Percentiles rank a stretch among this genome's conserved stretches.
phyloP scores from a whole-genome alignment of 495 filamentous ascomycete species.

The Penicillium canariense region DNA sequence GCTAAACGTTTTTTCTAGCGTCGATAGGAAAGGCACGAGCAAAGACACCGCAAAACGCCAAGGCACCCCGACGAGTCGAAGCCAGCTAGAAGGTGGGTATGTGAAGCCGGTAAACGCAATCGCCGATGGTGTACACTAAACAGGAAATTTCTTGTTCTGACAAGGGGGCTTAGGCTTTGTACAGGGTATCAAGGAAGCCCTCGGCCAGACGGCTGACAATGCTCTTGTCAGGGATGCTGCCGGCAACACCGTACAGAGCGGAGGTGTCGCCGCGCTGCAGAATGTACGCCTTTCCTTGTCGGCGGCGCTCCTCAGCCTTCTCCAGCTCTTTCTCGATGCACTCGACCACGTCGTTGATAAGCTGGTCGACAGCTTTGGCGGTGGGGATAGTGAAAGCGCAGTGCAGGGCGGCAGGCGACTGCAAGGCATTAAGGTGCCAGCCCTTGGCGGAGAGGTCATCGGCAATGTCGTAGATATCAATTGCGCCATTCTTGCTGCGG shows the following conservation, averaged over 20 bases:
- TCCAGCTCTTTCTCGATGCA: constrained; percentile 76
- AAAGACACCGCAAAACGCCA: constrained; percentile 10
- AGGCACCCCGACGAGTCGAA: neutral
- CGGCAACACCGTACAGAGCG: constrained; percentile 92
- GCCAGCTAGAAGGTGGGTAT: constrained; percentile 6
- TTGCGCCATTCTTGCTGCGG: constrained; percentile 58
- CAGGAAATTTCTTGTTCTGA: neutral
- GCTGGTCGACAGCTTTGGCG: constrained; percentile 70
- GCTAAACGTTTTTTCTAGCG: constrained; percentile 11
- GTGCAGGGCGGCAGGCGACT: constrained; percentile 91
- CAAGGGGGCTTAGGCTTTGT: constrained; percentile 69
- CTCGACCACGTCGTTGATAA: constrained; percentile 73
- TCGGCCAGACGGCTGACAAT: constrained; percentile 86
- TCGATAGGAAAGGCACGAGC: neutral
- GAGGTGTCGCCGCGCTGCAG: constrained; percentile 65
- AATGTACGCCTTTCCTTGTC: constrained; percentile 55
- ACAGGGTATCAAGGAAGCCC: constrained; percentile 93
- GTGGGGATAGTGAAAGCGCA: constrained; percentile 92
- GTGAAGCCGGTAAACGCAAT: constrained; percentile 10
- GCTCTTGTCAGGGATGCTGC: constrained; percentile 91
- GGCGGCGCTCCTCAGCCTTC: constrained; percentile 71
- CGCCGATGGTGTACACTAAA: constrained; percentile 16
- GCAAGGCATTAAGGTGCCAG: constrained; percentile 95
- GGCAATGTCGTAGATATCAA: constrained; percentile 86
- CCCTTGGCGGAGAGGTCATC: constrained; percentile 78